These are phyloP conservation scores for Mentha longifolia DNA, from an alignment of 257 asterid genomes.

Conservation along the genomic window DNA sequence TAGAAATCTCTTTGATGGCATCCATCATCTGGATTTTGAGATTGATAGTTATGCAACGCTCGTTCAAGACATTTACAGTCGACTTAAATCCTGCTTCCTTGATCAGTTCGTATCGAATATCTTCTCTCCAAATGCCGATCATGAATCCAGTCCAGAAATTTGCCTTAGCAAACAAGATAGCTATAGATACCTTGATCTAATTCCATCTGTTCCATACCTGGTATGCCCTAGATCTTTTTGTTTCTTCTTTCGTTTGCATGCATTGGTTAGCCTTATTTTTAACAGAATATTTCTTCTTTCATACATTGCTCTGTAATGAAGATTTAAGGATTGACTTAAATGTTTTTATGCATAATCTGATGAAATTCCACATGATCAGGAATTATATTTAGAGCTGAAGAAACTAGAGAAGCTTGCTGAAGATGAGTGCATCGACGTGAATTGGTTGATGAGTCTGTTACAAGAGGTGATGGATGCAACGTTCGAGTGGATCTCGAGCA, in stretches of 20 bases:
- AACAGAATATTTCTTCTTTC: background rate
- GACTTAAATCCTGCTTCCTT: conserved; percentile 49
- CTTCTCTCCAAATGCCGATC: conserved; percentile 48
- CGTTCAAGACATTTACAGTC: conserved; percentile 44
- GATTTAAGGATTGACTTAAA: no score
- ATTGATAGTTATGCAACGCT: conserved; percentile 42
- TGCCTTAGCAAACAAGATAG: conserved; percentile 38
- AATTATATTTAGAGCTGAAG: conserved; percentile 60
- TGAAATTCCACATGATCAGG: conserved; percentile 47
- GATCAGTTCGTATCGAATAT: conserved; percentile 52
- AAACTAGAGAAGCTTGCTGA: conserved; percentile 57
- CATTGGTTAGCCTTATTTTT: no score
- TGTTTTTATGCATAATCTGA: background rate
- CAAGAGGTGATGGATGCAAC: conserved; percentile 55
- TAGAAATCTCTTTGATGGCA: conserved; percentile 45
- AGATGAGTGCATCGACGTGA: conserved; percentile 47
- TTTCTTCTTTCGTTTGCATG: background rate
- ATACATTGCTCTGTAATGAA: no score
- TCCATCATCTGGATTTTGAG: conserved; percentile 52
- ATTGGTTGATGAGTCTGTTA: conserved; percentile 57
- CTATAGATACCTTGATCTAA: conserved; percentile 38
- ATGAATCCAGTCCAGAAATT: conserved; percentile 39
- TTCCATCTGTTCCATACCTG: conserved; percentile 71
- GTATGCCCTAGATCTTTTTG: conserved; percentile 41
- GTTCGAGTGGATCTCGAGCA: conserved; percentile 45